Evolutionary conservation across 2,329 filamentous ascomycete species (phyloP).

Genomic region (Venturiaceae sp.): DNA sequence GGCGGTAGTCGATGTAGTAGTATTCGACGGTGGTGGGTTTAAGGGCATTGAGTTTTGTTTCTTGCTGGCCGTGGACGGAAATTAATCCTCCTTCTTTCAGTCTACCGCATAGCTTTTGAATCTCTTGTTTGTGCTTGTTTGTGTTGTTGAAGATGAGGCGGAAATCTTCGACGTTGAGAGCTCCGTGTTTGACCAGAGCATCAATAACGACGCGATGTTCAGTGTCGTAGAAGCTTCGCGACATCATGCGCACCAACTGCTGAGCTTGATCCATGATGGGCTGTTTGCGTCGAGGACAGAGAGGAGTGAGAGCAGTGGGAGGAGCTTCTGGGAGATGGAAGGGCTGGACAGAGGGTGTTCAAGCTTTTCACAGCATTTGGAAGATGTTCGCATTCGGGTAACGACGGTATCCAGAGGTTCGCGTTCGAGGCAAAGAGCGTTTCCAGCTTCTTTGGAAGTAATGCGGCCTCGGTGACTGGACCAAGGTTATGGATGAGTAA

Average conservation of each 20-base stretch:
- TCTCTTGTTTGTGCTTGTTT: slow-evolving; percentile 80
- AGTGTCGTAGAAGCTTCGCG: slow-evolving; percentile 77
- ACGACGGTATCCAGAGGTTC: no score
- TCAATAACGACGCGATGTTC: slow-evolving; percentile 76
- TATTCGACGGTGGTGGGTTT: slow-evolving; percentile 81
- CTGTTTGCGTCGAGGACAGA: not conserved
- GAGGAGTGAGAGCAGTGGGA: no score
- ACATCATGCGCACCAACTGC: slow-evolving; percentile 71
- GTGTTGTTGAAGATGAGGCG: slow-evolving; percentile 51
- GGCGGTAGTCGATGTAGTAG: slow-evolving; percentile 94
- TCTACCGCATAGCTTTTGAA: slow-evolving; percentile 80
- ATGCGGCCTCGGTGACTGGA: no score
- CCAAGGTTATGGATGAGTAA: not conserved
- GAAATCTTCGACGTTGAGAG: slow-evolving; percentile 15
- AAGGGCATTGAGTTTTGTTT: slow-evolving; percentile 70
- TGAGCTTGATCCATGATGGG: slow-evolving; percentile 4
- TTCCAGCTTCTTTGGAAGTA: no score
- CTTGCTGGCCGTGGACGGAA: slow-evolving; percentile 67
- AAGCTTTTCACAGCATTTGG: no score
- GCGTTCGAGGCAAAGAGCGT: no score
- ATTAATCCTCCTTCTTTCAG: slow-evolving; percentile 81
- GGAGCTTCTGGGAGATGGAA: no score
- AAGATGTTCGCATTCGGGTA: no score
- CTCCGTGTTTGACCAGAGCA: slow-evolving; percentile 66
- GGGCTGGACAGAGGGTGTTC: no score